Evolutionary conservation across 192 early-diverging fungal species (phyloP), one percentile per base, ranked within the genome.

Genomic region (Umbelopsis isabellina): DNA sequence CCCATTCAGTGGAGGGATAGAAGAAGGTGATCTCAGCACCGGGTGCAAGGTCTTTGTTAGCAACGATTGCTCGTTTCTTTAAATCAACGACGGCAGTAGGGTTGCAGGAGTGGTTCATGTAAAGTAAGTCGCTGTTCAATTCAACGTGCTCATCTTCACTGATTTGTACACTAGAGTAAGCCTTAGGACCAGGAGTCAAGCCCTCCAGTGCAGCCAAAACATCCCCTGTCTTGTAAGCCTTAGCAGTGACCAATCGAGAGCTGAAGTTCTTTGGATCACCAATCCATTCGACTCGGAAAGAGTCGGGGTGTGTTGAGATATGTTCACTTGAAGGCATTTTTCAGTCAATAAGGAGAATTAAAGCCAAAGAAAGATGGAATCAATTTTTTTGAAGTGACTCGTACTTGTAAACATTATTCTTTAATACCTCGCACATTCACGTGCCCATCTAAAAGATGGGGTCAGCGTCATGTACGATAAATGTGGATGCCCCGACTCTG

Each of bases 1-100:
- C 86, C 86, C 86, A 87, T 70, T 87, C 86, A 49, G 84, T 85
- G n/a, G 86, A 84, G 44, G 84, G 84, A 69, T 87, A 87, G 72
- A 86, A 86, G 74, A 87, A 85, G 18, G 83, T 83, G 49, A 85
- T 23, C 69, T 82, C 85, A 65, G 86, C 84, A 47, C 86, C 84
- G 49, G 71, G 75, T 33, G 77, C 75, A 41, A 87, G 50, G 23
- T 82, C 84, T 23, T 67, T 75, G 46, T 80, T 68, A 11, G 85
- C 85, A 30, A 84, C 73, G 11, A 84, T 74, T 11, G 77, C 76
- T 49, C 67, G 71, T 44, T 70, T 73, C 65, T 81, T 79, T 7
- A 82, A 77, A 50, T 87, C 82, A 10, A 87, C 46, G 25, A 67
- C 65, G 23, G 74, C 80, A 27, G 79, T 79, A 9, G 85, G 84